Base-by-base conservation (phyloP, 768 basidiomycete species). In the Rubroboletus satanas region DNA sequence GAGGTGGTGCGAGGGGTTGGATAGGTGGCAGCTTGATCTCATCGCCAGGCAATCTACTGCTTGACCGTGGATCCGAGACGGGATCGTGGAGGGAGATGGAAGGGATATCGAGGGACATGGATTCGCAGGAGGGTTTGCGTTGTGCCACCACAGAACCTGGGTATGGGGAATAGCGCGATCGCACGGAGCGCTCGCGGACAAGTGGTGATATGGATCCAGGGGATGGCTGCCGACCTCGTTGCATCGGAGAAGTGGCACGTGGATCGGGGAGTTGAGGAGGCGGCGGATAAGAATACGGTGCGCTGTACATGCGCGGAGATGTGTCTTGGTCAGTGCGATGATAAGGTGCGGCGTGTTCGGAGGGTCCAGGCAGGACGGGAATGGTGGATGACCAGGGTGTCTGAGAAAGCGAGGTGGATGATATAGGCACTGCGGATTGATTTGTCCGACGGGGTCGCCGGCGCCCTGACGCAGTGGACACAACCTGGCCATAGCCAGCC, bases 401-500 rank as follows among this genome's bases (percentile, higher is more conserved):
- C 61, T 71, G 49, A 50, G 74, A 51, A 64, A 71, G 54, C 58
- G 62, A 54, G 64, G 68, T 61, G 59, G 57, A 63, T 26, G 70
- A 62, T 42, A 73, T 66, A 32, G 75, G 59, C 23, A 60, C 63
- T 59, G 65, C 64, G 53, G 71, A 66, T 42, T 78, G 79, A 17
- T 79, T 77, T 32, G 73, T 76, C 53, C 84, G 79, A 35, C 85
- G 79, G 21, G 81, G 71, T 43, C 86, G 79, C 46, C 87, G 80
- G 56, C 85, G 79, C n/a, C 78, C 79, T 28, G 81, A 74, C 32
- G 79, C 77, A 31, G 75, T 77, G 42, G 84, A 75, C 17, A 92
- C 82, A 45, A 93, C 85, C 66, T 93, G 90, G 23, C 92, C 91
- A 69, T 85, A 94, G 8, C 92, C 91, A 33, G 90, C 82, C 59